Conservation (phyloP, 139 green algal species). For the Coelastrella sp. region DNA sequence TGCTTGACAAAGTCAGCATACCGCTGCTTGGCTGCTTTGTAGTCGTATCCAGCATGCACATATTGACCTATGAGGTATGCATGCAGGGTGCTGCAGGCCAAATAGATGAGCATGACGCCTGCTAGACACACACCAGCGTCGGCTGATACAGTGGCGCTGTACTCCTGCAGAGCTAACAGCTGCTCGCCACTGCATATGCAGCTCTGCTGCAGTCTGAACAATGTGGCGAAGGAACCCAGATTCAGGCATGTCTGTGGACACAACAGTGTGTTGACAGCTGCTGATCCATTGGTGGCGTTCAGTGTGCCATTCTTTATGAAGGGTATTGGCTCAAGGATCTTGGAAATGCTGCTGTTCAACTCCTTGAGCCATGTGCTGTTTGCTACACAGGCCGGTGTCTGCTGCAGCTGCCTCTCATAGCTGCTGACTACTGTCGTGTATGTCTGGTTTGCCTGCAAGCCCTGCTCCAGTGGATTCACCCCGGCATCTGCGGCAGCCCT, state of each 20-base stretch:
- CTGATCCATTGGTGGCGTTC: background rate
- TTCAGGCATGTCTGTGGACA: constrained; percentile 53
- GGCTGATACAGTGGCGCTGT: constrained; percentile 28
- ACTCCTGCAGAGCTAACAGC: constrained; percentile 13
- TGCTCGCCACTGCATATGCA: constrained; percentile 47
- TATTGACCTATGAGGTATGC: constrained; percentile 30
- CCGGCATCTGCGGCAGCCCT: constrained; percentile 1
- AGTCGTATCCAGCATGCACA: constrained; percentile 33
- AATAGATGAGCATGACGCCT: constrained; percentile 43
- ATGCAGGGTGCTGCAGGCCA: constrained; percentile 31
- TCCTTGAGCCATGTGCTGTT: constrained; percentile 46
- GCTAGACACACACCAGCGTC: constrained; percentile 40
- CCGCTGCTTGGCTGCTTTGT: background rate
- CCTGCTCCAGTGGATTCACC: constrained; percentile 6
- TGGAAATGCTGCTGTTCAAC: constrained; percentile 33
- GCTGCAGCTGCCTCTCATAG: constrained; percentile 37
- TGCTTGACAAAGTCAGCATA: background rate
- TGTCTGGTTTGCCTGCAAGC: background rate
- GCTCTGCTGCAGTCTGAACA: constrained; percentile 47
- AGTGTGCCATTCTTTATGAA: background rate
- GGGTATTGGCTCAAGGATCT: constrained; percentile 25
- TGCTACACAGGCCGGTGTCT: constrained; percentile 8
- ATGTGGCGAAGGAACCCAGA: constrained; percentile 48
- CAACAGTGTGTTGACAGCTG: constrained; percentile 1
- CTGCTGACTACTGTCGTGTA: constrained; percentile 37